Evolutionary conservation across 805 yeast species (phyloP).

Genomic region (Komagataella kurtzmanii): DNA sequence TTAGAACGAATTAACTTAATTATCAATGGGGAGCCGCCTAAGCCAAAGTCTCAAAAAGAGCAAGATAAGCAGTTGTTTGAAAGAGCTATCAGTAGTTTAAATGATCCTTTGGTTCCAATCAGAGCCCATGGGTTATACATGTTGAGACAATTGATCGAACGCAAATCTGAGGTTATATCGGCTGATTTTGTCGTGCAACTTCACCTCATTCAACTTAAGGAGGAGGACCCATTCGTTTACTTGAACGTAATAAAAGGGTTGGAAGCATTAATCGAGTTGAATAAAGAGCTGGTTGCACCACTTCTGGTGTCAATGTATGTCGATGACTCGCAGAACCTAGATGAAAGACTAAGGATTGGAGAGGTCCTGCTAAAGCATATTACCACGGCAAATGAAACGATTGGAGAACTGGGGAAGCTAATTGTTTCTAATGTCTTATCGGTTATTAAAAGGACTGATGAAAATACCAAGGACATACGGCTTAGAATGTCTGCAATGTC

Average conservation of each 20-base stretch:
- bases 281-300: slow-evolving; percentile 22
- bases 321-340: slow-evolving; percentile 21
- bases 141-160: slow-evolving; percentile 39
- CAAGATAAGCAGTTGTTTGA: slow-evolving; percentile 28
- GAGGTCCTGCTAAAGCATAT: slow-evolving; percentile 62
- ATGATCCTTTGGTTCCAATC: slow-evolving; percentile 73
- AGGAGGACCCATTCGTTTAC: slow-evolving; percentile 79
- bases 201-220: slow-evolving; percentile 52
- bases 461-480: slow-evolving; percentile 31
- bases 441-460: slow-evolving; percentile 8
- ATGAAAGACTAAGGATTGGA: slow-evolving; percentile 67
- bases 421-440: slow-evolving; percentile 31
- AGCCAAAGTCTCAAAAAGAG: slow-evolving; percentile 10
- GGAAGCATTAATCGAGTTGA: slow-evolving; percentile 38
- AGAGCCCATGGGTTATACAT: slow-evolving; percentile 74
- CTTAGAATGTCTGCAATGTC: slow-evolving; percentile 83
- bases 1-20: slow-evolving; percentile 16
- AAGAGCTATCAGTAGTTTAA: slow-evolving; percentile 52
- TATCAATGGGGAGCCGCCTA: slow-evolving; percentile 15
- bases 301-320: slow-evolving; percentile 25
- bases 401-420: slow-evolving; percentile 25
- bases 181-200: slow-evolving; percentile 43
- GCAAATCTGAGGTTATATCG: slow-evolving; percentile 35
- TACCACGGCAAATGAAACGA: slow-evolving; percentile 30
- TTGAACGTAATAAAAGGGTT: slow-evolving; percentile 75